Evolutionary conservation across 495 filamentous ascomycete genomes (phyloP), one percentile per base, ranked within the genome.

Genomic region (Hyaloscypha finlandica): DNA sequence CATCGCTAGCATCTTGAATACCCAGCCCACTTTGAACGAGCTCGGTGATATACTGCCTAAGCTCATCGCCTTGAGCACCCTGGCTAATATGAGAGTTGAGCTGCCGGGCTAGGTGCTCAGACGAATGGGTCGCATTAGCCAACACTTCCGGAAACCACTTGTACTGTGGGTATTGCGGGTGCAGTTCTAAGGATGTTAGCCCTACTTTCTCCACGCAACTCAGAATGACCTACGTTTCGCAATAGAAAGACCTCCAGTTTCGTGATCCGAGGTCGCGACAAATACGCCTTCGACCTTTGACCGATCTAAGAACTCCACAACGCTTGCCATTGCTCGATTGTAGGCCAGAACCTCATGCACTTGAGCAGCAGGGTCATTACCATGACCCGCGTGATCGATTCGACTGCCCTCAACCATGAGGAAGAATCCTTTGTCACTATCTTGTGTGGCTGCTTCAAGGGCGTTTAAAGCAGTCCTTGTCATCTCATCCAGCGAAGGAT

Each of bases 341-440:
- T 97, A 98, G 45, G 90, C 94, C 6, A 97, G 80, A 1, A 98
- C 93, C 73, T 99, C 95, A 64, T 94, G 88, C 9, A 98, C 95
- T 74, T 98, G 96, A 0, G 96, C 93, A 12, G 90, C 94, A 1
- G 95, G 95, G 74, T 99, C 95, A 71, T 99, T 99, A 61, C 86
- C 88, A 73, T 99, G 95, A 14, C 93, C 96, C 3, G 95, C 94
- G 76, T 99, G 96, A 69, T 99, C 95, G 70, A 99, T 98, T 37
- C 96, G 84, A 70, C 90, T 94, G 6, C 95, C 95, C 76, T 99
- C 95, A 66, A 99, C 94, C 94, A 99, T 96, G 65, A 99, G 76
- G 80, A 99, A 98, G 83, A 99, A 99, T 1, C 95, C 95, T 76
- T 97, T 86, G 30, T 97, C 92, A 62, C 85, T 92, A 73, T 92